Conservation (phyloP, 352 stramenopile genomes). For the Phytopythium cucurbitacearum region DNA sequence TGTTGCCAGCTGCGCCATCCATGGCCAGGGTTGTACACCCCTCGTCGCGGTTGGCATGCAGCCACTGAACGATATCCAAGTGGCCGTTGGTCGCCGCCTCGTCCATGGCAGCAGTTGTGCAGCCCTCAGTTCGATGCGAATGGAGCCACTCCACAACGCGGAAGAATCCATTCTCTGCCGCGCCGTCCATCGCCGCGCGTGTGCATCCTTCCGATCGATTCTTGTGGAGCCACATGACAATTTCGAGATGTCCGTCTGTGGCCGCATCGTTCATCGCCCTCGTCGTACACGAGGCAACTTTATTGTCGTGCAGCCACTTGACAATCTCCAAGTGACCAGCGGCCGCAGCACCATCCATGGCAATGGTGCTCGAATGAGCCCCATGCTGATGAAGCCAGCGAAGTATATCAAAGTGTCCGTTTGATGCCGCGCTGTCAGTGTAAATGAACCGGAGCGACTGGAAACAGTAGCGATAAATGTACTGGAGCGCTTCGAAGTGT, state of each 20-base stretch:
- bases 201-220: constrained; percentile 10
- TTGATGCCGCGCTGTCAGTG: constrained; percentile 14
- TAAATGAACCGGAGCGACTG: constrained; percentile 13
- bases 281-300: no score
- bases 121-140: neutral
- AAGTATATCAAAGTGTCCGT: constrained; percentile 1
- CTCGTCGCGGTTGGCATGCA: neutral
- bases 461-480: constrained; percentile 19
- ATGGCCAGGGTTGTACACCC: constrained; percentile 5
- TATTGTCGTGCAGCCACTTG: constrained; percentile 14
- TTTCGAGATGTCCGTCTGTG: neutral
- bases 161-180: constrained; percentile 11
- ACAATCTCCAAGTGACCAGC: constrained; percentile 29
- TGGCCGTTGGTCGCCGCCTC: neutral
- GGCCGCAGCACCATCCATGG: constrained; percentile 25
- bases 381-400: no score
- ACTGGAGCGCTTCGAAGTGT: constrained; percentile 13
- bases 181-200: constrained; percentile 10
- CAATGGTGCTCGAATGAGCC: constrained; percentile 4
- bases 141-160: constrained; percentile 9
- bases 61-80: neutral
- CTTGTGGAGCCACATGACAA: constrained; percentile 8
- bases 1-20: constrained; percentile 2
- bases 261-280: neutral
- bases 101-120: constrained; percentile 2